Percentiles rank a stretch among this genome's conserved stretches.
These are phyloP conservation scores for Cyclostephanos tholiformis DNA, from an alignment of 108 stramenopile species.

Conservation along the genomic window DNA sequence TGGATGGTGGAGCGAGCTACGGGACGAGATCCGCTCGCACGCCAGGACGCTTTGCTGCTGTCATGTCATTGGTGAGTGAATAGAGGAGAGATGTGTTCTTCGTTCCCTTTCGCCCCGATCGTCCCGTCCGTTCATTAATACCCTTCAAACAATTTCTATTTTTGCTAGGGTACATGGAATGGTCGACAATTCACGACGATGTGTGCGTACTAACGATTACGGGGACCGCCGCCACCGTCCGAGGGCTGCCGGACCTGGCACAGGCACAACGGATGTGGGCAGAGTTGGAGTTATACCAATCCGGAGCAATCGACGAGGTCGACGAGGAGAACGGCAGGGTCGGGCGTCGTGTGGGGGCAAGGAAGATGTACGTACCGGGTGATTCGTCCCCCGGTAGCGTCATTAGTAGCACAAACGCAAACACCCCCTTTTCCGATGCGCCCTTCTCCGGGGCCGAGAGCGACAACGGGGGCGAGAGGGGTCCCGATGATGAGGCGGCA, in stretches of 20 bases:
- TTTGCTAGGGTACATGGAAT: conserved; percentile 77
- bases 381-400: conserved; percentile 49
- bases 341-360: background rate
- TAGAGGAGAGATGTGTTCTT: background rate
- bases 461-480: conserved; percentile 43
- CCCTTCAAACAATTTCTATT: background rate
- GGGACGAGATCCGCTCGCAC: conserved; percentile 94
- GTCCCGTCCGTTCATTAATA: background rate
- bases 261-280: conserved; percentile 62
- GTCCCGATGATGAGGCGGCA: conserved; percentile 4
- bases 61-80: conserved; percentile 75
- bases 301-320: conserved; percentile 20
- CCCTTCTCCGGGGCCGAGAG: conserved; percentile 46
- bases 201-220: conserved; percentile 91
- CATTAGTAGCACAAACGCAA: conserved; percentile 30
- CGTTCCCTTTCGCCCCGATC: background rate
- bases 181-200: conserved; percentile 95
- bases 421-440: conserved; percentile 29
- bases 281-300: conserved; percentile 46
- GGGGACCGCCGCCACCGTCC: conserved; percentile 93
- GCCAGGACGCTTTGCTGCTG: conserved; percentile 91
- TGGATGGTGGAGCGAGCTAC: conserved; percentile 96
- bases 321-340: conserved; percentile 8
- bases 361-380: conserved; percentile 10
- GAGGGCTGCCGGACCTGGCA: conserved; percentile 76